Percentiles rank a stretch among this genome's conserved stretches.
Evolutionary conservation across 176 grass and related monocot genomes (phyloP).

Genomic region (Juncus effusus): DNA sequence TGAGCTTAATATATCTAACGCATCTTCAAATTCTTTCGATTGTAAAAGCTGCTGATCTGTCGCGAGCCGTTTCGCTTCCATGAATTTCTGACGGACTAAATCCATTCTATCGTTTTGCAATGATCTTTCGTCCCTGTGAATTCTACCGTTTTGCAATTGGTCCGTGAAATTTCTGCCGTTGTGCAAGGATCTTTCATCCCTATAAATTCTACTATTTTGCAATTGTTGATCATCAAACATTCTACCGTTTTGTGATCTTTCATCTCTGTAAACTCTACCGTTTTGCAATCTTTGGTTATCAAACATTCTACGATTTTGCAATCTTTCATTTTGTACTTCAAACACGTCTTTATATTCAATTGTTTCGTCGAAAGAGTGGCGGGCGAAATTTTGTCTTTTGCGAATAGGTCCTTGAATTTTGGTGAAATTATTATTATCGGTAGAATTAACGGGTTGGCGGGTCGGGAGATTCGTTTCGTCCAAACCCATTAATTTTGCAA

Average conservation of each 20-base stretch:
- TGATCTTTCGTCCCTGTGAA: constrained; percentile 33
- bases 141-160: constrained; percentile 34
- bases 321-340: constrained; percentile 60
- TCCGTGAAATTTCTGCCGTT: not conserved
- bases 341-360: constrained; percentile 66
- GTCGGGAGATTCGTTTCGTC: constrained; percentile 55
- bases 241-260: constrained; percentile 17
- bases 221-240: not conserved
- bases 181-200: too few relatives aligned
- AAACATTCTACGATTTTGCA: constrained; percentile 21
- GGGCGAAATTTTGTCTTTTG: constrained; percentile 15
- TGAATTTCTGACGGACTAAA: constrained; percentile 74
- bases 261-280: constrained; percentile 27
- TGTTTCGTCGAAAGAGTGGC: constrained; percentile 35
- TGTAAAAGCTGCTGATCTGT: constrained; percentile 56
- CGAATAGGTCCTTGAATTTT: constrained; percentile 25
- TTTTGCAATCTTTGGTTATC: not conserved
- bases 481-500: constrained; percentile 96
- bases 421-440: constrained; percentile 23
- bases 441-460: constrained; percentile 38
- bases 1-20: constrained; percentile 79
- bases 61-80: constrained; percentile 77
- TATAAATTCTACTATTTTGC: too few relatives aligned
- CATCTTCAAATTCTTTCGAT: constrained; percentile 78
- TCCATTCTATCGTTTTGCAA: constrained; percentile 35